Conservation (phyloP, 1,284 basidiomycete genomes). For the Xerocomus cyaneibrunnescens region DNA sequence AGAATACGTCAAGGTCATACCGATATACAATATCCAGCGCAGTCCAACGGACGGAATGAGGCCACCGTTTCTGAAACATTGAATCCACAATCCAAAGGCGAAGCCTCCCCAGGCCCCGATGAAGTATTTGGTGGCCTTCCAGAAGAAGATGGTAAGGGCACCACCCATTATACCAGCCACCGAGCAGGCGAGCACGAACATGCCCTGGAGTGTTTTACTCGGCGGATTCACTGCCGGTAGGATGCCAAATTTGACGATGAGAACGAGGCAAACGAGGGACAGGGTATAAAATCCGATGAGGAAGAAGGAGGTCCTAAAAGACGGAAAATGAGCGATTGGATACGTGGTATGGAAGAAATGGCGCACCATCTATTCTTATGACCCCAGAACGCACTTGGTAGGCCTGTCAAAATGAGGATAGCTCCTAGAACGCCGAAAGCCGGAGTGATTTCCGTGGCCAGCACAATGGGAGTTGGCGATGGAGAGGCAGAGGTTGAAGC, state of each 20-base stretch:
- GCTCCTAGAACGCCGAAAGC: slow-evolving; percentile 89
- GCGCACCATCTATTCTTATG: slow-evolving; percentile 89
- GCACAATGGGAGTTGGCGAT: slow-evolving; percentile 52
- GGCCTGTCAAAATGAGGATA: slow-evolving; percentile 84
- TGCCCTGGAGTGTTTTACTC: slow-evolving; percentile 72
- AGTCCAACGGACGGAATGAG: slow-evolving; percentile 74
- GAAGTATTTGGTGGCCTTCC: slow-evolving; percentile 82
- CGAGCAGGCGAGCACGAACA: slow-evolving; percentile 83
- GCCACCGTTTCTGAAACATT: slow-evolving; percentile 81
- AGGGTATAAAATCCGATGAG: slow-evolving; percentile 89
- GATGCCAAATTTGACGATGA: slow-evolving; percentile 90
- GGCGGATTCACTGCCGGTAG: slow-evolving; percentile 81
- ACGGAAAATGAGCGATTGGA: slow-evolving; percentile 14
- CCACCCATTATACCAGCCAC: slow-evolving; percentile 85
- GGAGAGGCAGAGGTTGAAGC: slow-evolving; percentile 47
- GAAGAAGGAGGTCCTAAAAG: slow-evolving; percentile 84
- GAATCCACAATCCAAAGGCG: slow-evolving; percentile 82
- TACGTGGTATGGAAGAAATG: slow-evolving; percentile 12
- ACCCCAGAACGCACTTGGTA: slow-evolving; percentile 88
- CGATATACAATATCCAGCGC: slow-evolving; percentile 87
- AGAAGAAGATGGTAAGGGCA: slow-evolving; percentile 85
- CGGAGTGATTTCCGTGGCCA: slow-evolving; percentile 79
- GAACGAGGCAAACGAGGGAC: slow-evolving; percentile 80
- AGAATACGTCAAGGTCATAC: slow-evolving; percentile 38
- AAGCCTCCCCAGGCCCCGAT: slow-evolving; percentile 91